Evolutionary conservation across 2,329 filamentous ascomycete species (phyloP).

Genomic region (Gyromitra esculenta): DNA sequence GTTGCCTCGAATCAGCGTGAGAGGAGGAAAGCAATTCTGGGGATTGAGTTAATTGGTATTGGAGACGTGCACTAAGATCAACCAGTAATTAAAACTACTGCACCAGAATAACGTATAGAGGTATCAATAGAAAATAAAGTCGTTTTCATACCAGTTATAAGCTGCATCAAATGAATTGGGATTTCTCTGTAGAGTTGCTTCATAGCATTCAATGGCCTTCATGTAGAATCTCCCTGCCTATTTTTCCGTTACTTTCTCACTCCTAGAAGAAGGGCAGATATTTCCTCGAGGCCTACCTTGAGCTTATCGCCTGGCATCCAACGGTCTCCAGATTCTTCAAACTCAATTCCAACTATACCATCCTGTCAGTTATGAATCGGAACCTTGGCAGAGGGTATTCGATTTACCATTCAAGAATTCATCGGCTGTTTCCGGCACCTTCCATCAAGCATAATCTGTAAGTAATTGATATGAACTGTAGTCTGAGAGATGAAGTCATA

Average conservation of each 20-base stretch:
- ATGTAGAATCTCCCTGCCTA: slow-evolving; percentile 57
- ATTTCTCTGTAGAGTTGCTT: slow-evolving; percentile 49
- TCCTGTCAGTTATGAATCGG: background rate
- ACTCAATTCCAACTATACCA: slow-evolving; percentile 54
- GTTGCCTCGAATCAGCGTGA: background rate
- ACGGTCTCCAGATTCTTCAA: slow-evolving; percentile 57
- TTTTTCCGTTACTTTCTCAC: slow-evolving; percentile 8
- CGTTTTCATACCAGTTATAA: slow-evolving; percentile 54
- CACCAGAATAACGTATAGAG: background rate
- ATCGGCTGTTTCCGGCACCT: slow-evolving; percentile 52
- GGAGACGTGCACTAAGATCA: slow-evolving; percentile 40
- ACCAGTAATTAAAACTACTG: slow-evolving; percentile 1
- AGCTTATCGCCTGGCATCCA: slow-evolving; percentile 56
- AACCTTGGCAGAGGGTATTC: background rate
- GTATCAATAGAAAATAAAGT: background rate
- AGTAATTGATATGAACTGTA: background rate
- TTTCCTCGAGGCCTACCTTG: slow-evolving; percentile 41
- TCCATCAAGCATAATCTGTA: background rate
- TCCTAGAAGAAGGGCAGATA: background rate
- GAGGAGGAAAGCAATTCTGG: slow-evolving; percentile 35
- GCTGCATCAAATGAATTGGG: slow-evolving; percentile 55
- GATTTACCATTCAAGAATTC: slow-evolving; percentile 52
- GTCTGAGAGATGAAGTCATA: background rate
- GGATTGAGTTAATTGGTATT: slow-evolving; percentile 48
- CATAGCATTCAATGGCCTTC: slow-evolving; percentile 56